Percentiles rank a stretch among this genome's conserved stretches.
phyloP scores from a whole-genome alignment of 345 rosid genomes.

The Hibiscus syriacus region DNA sequence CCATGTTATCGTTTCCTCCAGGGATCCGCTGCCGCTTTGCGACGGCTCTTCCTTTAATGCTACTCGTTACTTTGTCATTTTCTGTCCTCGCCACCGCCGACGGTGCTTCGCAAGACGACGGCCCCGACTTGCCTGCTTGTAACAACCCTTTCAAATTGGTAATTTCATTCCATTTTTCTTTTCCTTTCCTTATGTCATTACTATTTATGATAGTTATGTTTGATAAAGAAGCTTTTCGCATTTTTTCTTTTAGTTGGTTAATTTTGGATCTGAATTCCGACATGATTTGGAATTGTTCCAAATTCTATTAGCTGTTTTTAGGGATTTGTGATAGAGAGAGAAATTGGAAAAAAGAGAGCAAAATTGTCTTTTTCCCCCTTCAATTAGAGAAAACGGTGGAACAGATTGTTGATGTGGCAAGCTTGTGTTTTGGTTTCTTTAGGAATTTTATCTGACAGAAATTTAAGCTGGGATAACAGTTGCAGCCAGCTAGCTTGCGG shows the following conservation, averaged over 20 bases:
- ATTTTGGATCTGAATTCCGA: neutral
- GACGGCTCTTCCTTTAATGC: neutral
- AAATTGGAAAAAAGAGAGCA: neutral
- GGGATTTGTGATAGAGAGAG: neutral
- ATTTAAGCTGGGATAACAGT: no score
- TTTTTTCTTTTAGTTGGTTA: neutral
- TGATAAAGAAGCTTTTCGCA: neutral
- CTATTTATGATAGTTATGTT: neutral
- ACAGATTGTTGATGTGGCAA: no score
- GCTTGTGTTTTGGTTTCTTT: no score
- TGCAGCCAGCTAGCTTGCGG: no score
- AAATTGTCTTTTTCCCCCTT: neutral
- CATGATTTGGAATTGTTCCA: neutral
- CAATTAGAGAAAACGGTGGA: neutral
- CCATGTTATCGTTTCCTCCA: neutral
- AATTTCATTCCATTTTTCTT: neutral
- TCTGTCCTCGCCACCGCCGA: neutral
- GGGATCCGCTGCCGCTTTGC: neutral
- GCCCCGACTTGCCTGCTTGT: neutral
- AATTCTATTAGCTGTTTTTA: neutral
- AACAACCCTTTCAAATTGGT: constrained; percentile 8
- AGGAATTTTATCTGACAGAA: no score
- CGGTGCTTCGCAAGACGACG: constrained; percentile 3
- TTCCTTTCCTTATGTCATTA: neutral
- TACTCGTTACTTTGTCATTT: neutral